Evolutionary conservation across 2,329 filamentous ascomycete species (phyloP), one percentile per base, ranked within the genome.

Genomic region (Dissoconium aciculare): DNA sequence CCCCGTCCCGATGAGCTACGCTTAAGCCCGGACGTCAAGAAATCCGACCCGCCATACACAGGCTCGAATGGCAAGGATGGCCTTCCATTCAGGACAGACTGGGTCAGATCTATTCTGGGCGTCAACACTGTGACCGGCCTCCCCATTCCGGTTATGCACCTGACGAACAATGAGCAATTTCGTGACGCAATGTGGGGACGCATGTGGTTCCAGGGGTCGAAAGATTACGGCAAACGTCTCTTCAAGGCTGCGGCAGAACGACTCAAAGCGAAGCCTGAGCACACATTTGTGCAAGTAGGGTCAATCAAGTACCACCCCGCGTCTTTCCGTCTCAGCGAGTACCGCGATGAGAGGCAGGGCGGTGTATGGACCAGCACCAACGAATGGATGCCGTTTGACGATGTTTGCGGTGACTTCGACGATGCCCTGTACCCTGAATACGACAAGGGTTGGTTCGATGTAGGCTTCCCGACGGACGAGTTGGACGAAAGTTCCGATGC

Each of bases 121-220:
- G 36, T 36, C 6, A 44, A 46, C 16, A 23, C 33, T 16, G 34
- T 46, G 13, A 43, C 37, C 1, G 33, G 35, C 14, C 27, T 32
- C 19, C 33, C 34, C 2, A 44, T 43, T 28, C 37, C 40, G 0
- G 25, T 44, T 13, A 38, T 41, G 26, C 43, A 46, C 30, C 24
- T 43, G 3, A 46, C 43, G 4, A 40, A 40, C 30, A 38, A 43
- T 26, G 44, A 46, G 26, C 21, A 24, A 4, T 19, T 40, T 2
- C 38, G 41, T 5, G 34, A 40, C 15, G 29, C 35, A 0, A 44
- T 41, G 43, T 46, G 43, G 43, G 40, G 40, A 4, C 17, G 32
- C 5, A 43, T 46, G 38, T 46, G 43, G 43, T 46, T 41, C 31
- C 38, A 43, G 13, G 41, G 41, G 8, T 8, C 8, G 8, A 23